A percentile compares a stretch with the other conserved stretches of the same genome.
Conservation (phyloP, 805 yeast genomes). For the Saccharomyces eubayanus region DNA sequence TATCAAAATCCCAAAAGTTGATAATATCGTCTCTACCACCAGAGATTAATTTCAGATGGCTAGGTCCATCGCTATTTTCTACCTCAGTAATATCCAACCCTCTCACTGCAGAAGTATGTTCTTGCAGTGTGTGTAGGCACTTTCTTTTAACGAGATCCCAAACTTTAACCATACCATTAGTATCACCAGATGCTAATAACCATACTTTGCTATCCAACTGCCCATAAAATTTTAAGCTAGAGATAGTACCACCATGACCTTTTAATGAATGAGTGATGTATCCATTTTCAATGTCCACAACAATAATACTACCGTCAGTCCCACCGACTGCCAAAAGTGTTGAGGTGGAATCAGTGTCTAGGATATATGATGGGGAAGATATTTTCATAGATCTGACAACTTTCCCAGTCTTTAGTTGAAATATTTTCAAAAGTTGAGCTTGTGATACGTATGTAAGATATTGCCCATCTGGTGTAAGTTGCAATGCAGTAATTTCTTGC, state of each 20-base stretch:
- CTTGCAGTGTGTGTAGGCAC: slow-evolving; percentile 52
- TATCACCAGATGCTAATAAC: slow-evolving; percentile 70
- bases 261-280: slow-evolving; percentile 81
- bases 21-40: slow-evolving; percentile 84
- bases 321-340: slow-evolving; percentile 89
- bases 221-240: slow-evolving; percentile 70
- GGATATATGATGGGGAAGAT: slow-evolving; percentile 74
- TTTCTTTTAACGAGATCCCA: slow-evolving; percentile 69
- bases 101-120: slow-evolving; percentile 79
- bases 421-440: slow-evolving; percentile 71
- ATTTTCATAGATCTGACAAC: slow-evolving; percentile 48
- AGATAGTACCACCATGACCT: slow-evolving; percentile 88
- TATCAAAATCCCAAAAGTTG: slow-evolving; percentile 44
- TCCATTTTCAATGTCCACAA: slow-evolving; percentile 87
- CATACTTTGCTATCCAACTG: slow-evolving; percentile 59
- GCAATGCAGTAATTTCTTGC: slow-evolving; percentile 64
- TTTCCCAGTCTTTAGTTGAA: slow-evolving; percentile 31
- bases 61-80: slow-evolving; percentile 34
- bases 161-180: slow-evolving; percentile 45
- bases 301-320: slow-evolving; percentile 84
- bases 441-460: slow-evolving; percentile 69
- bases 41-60: slow-evolving; percentile 42
- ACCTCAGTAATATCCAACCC: slow-evolving; percentile 55
- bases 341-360: slow-evolving; percentile 70
- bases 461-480: slow-evolving; percentile 67